These are phyloP conservation scores for Alternaria panax DNA, from an alignment of 2,329 filamentous ascomycete genomes.

Conservation along the genomic window DNA sequence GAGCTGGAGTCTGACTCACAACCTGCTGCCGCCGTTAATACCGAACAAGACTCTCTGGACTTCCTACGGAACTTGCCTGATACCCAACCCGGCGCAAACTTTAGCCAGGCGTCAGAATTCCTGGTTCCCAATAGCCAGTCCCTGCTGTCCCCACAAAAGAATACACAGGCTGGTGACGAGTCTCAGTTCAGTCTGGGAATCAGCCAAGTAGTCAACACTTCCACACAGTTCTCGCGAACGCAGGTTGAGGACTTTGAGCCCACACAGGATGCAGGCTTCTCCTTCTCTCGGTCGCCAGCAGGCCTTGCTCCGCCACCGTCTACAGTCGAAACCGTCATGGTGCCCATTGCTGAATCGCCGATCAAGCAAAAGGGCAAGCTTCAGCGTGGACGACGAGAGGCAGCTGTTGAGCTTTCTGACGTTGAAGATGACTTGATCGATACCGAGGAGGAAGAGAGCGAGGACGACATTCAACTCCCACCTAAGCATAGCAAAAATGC, in stretches of 20 bases:
- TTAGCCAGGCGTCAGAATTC: slow-evolving; percentile 67
- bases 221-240: slow-evolving; percentile 55
- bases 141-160: slow-evolving; percentile 32
- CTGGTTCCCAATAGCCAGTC: slow-evolving; percentile 66
- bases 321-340: slow-evolving; percentile 73
- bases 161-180: slow-evolving; percentile 25
- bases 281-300: slow-evolving; percentile 72
- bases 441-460: slow-evolving; percentile 28
- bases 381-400: slow-evolving; percentile 54
- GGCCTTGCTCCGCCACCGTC: slow-evolving; percentile 69
- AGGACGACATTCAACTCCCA: slow-evolving; percentile 40
- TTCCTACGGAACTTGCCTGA: slow-evolving; percentile 61
- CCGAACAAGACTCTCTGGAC: slow-evolving; percentile 59
- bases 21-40: slow-evolving; percentile 34
- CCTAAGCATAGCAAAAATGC: slow-evolving; percentile 58
- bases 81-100: slow-evolving; percentile 62
- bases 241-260: slow-evolving; percentile 75
- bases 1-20: slow-evolving; percentile 58
- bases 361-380: slow-evolving; percentile 67
- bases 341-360: slow-evolving; percentile 68
- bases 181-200: slow-evolving; percentile 45
- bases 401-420: slow-evolving; percentile 52
- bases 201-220: slow-evolving; percentile 46
- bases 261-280: slow-evolving; percentile 82
- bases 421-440: slow-evolving; percentile 52